phyloP scores from a whole-genome alignment of 352 stramenopile genomes.

The Globisporangium canariense region DNA sequence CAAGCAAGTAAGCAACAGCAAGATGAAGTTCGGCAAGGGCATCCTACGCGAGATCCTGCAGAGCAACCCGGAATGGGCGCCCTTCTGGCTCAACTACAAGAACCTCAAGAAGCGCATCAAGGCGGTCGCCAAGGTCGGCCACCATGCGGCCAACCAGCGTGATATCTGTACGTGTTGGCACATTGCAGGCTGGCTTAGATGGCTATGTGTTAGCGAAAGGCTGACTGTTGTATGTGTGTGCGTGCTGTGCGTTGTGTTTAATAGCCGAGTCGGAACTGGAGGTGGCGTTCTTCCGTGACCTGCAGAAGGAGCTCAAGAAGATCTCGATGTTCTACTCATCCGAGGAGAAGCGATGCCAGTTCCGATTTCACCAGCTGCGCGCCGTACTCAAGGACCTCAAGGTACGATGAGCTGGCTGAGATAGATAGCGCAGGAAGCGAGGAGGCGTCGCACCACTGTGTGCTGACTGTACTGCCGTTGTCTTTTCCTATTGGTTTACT shows the following conservation, averaged over 20 bases:
- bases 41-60: conserved; percentile 65
- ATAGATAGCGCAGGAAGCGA: background rate
- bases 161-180: conserved; percentile 34
- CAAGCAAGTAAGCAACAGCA: background rate
- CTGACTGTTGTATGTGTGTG: background rate
- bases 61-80: conserved; percentile 79
- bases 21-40: conserved; percentile 86
- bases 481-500: background rate
- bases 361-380: conserved; percentile 69
- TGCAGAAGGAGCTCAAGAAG: conserved; percentile 76
- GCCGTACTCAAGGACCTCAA: conserved; percentile 68
- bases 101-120: conserved; percentile 85
- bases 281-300: conserved; percentile 75
- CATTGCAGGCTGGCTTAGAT: background rate
- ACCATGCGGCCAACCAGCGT: conserved; percentile 16
- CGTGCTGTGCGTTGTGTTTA: background rate
- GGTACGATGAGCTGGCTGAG: conserved; percentile 15
- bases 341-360: conserved; percentile 71
- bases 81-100: conserved; percentile 88
- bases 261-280: conserved; percentile 65
- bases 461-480: background rate
- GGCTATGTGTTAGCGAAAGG: background rate
- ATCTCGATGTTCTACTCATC: conserved; percentile 74
- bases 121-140: conserved; percentile 36
- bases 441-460: background rate